Evolutionary conservation across 495 filamentous ascomycete genomes (phyloP).

Genomic region (Trichoderma reesei): DNA sequence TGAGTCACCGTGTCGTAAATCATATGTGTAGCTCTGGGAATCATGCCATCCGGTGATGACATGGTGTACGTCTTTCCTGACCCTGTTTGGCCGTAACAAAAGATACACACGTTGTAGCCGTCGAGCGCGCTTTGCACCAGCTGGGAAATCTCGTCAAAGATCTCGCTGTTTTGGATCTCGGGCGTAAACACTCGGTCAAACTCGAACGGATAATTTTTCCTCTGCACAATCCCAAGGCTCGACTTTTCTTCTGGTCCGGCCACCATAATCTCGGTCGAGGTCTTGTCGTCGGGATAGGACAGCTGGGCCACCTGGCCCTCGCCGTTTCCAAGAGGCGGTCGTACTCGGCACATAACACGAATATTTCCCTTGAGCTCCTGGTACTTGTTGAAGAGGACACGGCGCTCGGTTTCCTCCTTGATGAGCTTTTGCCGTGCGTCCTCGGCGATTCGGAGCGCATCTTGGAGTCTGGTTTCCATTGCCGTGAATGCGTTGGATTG

Average conservation of each 20-base stretch:
- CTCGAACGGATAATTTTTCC: conserved; percentile 72
- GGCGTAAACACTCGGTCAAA: conserved; percentile 94
- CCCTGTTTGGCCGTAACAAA: conserved; percentile 97
- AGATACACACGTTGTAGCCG: conserved; percentile 98
- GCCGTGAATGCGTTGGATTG: conserved; percentile 71
- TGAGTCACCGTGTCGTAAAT: conserved; percentile 80
- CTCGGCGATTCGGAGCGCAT: conserved; percentile 58
- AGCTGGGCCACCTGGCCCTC: conserved; percentile 56
- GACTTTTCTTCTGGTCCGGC: conserved; percentile 74
- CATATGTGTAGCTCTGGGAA: conserved; percentile 82
- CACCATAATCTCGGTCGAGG: conserved; percentile 77
- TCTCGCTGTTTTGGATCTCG: conserved; percentile 62
- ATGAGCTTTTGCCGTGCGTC: conserved; percentile 73
- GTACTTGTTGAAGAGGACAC: conserved; percentile 93
- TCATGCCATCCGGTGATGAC: conserved; percentile 90
- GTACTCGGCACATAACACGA: conserved; percentile 92
- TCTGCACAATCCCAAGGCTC: conserved; percentile 63
- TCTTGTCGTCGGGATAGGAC: conserved; percentile 67
- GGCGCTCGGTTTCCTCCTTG: conserved; percentile 79
- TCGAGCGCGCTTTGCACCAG: conserved; percentile 93
- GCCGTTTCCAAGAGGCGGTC: conserved; percentile 58
- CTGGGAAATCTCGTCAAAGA: conserved; percentile 96
- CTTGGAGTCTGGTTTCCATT: conserved; percentile 66
- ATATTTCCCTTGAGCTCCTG: conserved; percentile 99
- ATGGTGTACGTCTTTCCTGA: conserved; percentile 96